Base-by-base conservation (phyloP, 805 yeast species). In the Barnettozyma vustinii region DNA sequence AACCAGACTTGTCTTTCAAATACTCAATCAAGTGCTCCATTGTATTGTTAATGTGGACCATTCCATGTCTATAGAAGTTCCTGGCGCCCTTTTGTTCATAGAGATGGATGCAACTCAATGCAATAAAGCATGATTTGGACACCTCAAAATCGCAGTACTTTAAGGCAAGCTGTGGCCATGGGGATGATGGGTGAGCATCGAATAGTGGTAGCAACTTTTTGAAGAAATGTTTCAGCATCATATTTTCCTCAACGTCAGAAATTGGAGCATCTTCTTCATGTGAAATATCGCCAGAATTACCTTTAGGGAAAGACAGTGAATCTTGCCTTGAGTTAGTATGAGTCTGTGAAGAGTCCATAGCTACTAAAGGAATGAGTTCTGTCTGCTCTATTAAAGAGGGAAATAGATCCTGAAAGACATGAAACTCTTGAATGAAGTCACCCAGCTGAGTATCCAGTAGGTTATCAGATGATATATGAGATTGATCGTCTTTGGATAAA, bases 101-200 rank as follows among this genome's bases (percentile, higher is more conserved):
- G n/a, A 79, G 63, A 57, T 79, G 83, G 35, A 78, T 77, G 42
- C 82, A 78, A 10, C 80, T 75, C 16, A 79, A 59, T 2, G 82
- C 77, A 19, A 79, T 71, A 54, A 79, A 79, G 52, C 84, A 79
- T 52, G 80, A 74, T 47, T 80, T 67, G 1, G 83, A 83, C 42
- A 79, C 71, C 53, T 78, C 80, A 53, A 76, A 72, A 55, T 79
- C 81, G 54, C 83, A 79, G 56, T 79, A 79, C 45, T 74, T 72
- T 51, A 79, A 64, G 40, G 81, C 81, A 49, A 79, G 59, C 50
- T 77, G 79, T 0, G 84, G 84, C 83, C 83, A 77, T 3, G 83
- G 83, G 1, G 81, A 68, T 39, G 75, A 74, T 0, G 83, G 84
- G 56, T 79, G 83, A 0, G 81, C 81, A 62, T 79, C 84, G 32